phyloP scores from a whole-genome alignment of 805 yeast genomes.

The Myxozyma melibiosi region DNA sequence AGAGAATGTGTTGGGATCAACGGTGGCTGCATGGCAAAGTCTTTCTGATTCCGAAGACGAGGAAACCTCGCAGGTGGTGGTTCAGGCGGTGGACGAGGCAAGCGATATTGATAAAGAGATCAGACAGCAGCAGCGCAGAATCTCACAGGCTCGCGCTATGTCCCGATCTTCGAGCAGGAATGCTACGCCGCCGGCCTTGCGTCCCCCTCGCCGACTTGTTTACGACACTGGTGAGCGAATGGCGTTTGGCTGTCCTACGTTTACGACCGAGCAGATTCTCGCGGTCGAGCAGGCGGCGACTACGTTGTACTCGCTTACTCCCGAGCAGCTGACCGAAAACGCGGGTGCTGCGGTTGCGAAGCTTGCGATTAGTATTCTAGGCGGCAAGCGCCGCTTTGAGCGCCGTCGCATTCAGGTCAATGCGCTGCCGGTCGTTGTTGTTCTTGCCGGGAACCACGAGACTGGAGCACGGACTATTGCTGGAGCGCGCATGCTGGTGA shows the following conservation, averaged over 20 bases:
- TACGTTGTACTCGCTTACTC: conserved; percentile 56
- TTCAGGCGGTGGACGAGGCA: conserved; percentile 19
- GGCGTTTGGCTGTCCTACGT: conserved; percentile 41
- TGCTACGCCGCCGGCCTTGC: conserved; percentile 14
- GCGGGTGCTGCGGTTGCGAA: conserved; percentile 68
- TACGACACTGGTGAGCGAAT: conserved; percentile 10
- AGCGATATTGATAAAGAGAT: conserved; percentile 27
- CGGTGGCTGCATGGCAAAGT: conserved; percentile 20
- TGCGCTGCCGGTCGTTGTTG: conserved; percentile 72
- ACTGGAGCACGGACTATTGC: conserved; percentile 78
- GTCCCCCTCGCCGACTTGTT: conserved; percentile 14
- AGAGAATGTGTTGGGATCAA: conserved; percentile 28
- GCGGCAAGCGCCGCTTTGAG: conserved; percentile 68
- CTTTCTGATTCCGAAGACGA: conserved; percentile 14
- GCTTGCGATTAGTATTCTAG: conserved; percentile 61
- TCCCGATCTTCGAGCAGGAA: conserved; percentile 15
- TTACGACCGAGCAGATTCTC: conserved; percentile 75
- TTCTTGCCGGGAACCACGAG: conserved; percentile 67
- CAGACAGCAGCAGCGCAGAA: conserved; percentile 17
- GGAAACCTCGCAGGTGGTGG: neutral
- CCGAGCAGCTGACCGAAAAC: conserved; percentile 57
- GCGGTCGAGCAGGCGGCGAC: conserved; percentile 68
- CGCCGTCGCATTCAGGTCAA: conserved; percentile 75
- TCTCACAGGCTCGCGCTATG: conserved; percentile 15
- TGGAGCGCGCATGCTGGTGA: conserved; percentile 74